A percentile compares a stretch with the other conserved stretches of the same genome.
Conservation (phyloP, 1,139 yeast species). For the Saccharomyces pastorianus region DNA sequence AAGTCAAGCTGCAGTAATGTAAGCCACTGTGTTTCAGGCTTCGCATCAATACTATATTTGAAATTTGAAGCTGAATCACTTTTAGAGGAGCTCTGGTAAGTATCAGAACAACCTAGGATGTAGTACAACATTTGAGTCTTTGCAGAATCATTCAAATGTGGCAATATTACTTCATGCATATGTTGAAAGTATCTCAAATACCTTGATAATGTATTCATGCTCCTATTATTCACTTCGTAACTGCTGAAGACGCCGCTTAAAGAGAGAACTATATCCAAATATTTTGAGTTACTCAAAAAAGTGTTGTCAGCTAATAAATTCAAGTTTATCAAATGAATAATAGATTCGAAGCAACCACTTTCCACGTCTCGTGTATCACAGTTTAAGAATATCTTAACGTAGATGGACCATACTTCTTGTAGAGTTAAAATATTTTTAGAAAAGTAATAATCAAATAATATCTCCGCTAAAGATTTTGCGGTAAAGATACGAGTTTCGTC, state of each 20-base stretch:
- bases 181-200: constrained; percentile 17
- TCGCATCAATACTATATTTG: background rate
- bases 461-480: constrained; percentile 32
- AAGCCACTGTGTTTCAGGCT: constrained; percentile 13
- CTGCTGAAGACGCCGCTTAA: constrained; percentile 17
- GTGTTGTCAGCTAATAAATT: constrained; percentile 22
- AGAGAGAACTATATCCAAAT: constrained; percentile 20
- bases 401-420: constrained; percentile 24
- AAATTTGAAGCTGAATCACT: background rate
- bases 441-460: constrained; percentile 22
- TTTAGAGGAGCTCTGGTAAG: background rate
- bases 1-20: constrained; percentile 24
- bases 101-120: constrained; percentile 12
- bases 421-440: constrained; percentile 13
- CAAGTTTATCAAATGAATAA: constrained; percentile 30
- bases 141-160: constrained; percentile 23
- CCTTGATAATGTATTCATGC: constrained; percentile 18
- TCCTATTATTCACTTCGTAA: constrained; percentile 8
- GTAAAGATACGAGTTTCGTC: constrained; percentile 28
- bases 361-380: constrained; percentile 22
- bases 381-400: constrained; percentile 27
- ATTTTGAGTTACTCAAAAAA: constrained; percentile 22
- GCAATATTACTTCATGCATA: constrained; percentile 21
- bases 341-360: constrained; percentile 32
- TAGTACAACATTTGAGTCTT: constrained; percentile 22